These are phyloP conservation scores for Geosmithia flava DNA, from an alignment of 2,329 filamentous ascomycete genomes.

Conservation along the genomic window DNA sequence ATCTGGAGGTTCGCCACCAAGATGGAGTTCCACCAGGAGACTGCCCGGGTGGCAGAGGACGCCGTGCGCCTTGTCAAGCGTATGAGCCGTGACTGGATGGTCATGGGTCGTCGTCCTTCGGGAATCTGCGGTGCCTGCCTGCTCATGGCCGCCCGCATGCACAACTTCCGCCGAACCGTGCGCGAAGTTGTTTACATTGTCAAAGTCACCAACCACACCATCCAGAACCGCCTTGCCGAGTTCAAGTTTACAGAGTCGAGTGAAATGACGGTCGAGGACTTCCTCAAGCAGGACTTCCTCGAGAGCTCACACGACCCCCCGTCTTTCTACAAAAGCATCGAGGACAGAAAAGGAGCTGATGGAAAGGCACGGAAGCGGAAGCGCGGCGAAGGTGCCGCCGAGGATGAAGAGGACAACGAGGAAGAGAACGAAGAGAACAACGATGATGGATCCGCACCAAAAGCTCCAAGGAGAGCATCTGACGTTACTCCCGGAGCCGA, in stretches of 20 bases:
- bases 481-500: slow-evolving; percentile 15
- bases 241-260: slow-evolving; percentile 82
- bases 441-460: slow-evolving; percentile 3
- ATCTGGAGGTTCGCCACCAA: slow-evolving; percentile 85
- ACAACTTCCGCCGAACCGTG: slow-evolving; percentile 89
- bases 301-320: slow-evolving; percentile 73
- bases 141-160: slow-evolving; percentile 91
- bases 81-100: slow-evolving; percentile 97
- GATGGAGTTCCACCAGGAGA: slow-evolving; percentile 77
- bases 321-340: slow-evolving; percentile 53
- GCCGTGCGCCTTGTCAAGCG: slow-evolving; percentile 78
- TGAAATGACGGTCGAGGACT: slow-evolving; percentile 77
- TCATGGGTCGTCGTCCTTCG: slow-evolving; percentile 82
- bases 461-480: not conserved
- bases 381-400: not conserved
- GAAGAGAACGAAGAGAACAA: slow-evolving; percentile 15
- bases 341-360: slow-evolving; percentile 37
- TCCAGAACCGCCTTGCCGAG: slow-evolving; percentile 82
- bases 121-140: slow-evolving; percentile 91
- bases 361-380: slow-evolving; percentile 21
- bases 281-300: slow-evolving; percentile 58
- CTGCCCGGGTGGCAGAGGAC: slow-evolving; percentile 75
- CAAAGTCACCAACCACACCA: slow-evolving; percentile 88
- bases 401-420: slow-evolving; percentile 14
- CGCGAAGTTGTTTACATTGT: slow-evolving; percentile 97